Evolutionary conservation across 2,329 filamentous ascomycete genomes (phyloP).

Genomic region (Lachnellula occidentalis): DNA sequence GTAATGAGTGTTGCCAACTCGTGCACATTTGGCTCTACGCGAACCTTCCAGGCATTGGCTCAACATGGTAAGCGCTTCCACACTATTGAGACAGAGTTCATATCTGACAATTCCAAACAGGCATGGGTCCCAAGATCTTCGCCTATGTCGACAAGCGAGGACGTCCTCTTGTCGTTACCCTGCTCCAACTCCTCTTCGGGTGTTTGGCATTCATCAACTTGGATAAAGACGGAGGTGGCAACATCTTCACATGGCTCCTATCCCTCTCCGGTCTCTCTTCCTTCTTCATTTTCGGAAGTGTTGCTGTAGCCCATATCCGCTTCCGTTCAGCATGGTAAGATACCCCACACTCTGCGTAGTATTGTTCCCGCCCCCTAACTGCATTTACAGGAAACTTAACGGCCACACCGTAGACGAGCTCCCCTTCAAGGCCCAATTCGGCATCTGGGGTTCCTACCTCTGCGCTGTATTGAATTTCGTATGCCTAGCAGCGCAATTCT

Average conservation of each 20-base stretch:
- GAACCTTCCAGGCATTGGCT: constrained; percentile 53
- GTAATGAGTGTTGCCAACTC: constrained; percentile 56
- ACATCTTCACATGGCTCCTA: constrained; percentile 57
- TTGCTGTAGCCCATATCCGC: constrained; percentile 62
- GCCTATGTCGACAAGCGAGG: constrained; percentile 53
- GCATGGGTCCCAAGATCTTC: constrained; percentile 52
- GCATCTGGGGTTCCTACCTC: constrained; percentile 56
- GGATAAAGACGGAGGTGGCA: constrained; percentile 34
- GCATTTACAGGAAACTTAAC: constrained; percentile 32
- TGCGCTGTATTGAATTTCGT: constrained; percentile 52
- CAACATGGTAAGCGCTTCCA: constrained; percentile 36
- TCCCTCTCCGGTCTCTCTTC: constrained; percentile 57
- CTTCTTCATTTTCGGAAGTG: constrained; percentile 57
- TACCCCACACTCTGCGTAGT: too few species aligned
- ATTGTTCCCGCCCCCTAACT: not conserved
- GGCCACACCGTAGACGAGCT: constrained; percentile 59
- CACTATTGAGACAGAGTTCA: not conserved
- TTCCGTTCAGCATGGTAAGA: constrained; percentile 55
- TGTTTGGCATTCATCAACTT: constrained; percentile 46
- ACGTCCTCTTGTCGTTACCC: constrained; percentile 48
- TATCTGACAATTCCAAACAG: constrained; percentile 16
- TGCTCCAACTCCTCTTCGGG: constrained; percentile 29
- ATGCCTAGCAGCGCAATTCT: constrained; percentile 34
- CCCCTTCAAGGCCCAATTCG: constrained; percentile 55
- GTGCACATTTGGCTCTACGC: constrained; percentile 53